Evolutionary conservation across 257 asterid genomes (phyloP).

Genomic region (Solanum sparsipilum): DNA sequence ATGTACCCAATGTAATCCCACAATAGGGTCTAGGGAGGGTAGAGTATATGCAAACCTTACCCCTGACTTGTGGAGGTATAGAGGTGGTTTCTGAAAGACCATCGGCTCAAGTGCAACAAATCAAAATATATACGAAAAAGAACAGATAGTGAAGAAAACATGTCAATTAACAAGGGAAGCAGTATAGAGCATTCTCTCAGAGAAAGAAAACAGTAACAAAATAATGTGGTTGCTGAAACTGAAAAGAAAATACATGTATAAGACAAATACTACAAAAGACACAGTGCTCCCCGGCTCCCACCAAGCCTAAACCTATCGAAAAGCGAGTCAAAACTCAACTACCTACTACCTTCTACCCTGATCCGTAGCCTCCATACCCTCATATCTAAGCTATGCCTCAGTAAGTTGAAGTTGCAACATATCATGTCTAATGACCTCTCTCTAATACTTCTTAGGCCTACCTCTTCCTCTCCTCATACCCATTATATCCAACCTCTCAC

Average conservation of each 20-base stretch:
- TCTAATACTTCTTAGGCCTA: neutral
- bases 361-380: neutral
- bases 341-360: neutral
- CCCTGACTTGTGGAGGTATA: neutral
- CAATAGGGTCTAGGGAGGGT: neutral
- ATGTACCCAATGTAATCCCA: neutral
- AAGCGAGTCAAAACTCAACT: neutral
- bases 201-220: neutral
- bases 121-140: neutral
- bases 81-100: neutral
- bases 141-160: neutral
- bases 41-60: neutral
- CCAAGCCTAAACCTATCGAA: neutral
- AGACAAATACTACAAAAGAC: neutral
- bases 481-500: neutral
- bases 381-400: neutral
- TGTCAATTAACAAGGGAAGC: neutral
- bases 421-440: neutral
- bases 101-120: neutral
- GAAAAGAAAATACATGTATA: neutral
- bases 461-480: neutral
- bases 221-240: neutral
- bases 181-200: neutral
- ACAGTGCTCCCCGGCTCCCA: neutral
- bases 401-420: neutral